Evolutionary conservation across 192 early-diverging fungal genomes (phyloP).

Genomic region (Entomortierella chlamydospora): DNA sequence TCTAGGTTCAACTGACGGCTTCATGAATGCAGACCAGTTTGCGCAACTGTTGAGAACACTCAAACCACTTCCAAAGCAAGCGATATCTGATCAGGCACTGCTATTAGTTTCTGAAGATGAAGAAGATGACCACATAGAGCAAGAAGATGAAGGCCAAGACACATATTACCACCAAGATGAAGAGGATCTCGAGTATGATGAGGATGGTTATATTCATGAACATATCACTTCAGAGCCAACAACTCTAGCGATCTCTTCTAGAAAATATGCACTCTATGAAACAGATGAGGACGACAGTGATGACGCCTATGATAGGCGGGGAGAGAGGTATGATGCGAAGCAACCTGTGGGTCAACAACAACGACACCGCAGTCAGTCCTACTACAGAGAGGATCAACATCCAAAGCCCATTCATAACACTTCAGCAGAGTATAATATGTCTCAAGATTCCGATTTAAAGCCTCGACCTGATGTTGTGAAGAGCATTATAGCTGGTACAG

Average conservation of each 20-base stretch:
- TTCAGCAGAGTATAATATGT: too few relatives aligned
- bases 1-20: slow-evolving; percentile 10
- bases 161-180: not conserved
- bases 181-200: not conserved
- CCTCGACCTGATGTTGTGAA: not conserved
- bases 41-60: slow-evolving; percentile 9
- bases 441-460: too few relatives aligned
- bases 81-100: not conserved
- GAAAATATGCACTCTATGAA: slow-evolving; percentile 24
- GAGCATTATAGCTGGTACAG: not conserved
- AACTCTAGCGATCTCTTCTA: not conserved
- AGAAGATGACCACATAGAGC: not conserved
- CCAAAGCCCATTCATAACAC: not conserved
- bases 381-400: not conserved
- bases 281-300: slow-evolving; percentile 28
- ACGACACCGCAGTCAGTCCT: not conserved
- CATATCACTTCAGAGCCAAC: not conserved
- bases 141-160: not conserved
- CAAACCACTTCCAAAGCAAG: slow-evolving; percentile 10
- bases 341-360: not conserved
- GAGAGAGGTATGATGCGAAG: not conserved
- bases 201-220: not conserved
- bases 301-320: slow-evolving; percentile 9
- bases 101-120: slow-evolving; percentile 27
- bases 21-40: slow-evolving; percentile 13